Evolutionary conservation across 2,329 filamentous ascomycete genomes (phyloP), one percentile per base, ranked within the genome.

Genomic region (Beauveria sp.): DNA sequence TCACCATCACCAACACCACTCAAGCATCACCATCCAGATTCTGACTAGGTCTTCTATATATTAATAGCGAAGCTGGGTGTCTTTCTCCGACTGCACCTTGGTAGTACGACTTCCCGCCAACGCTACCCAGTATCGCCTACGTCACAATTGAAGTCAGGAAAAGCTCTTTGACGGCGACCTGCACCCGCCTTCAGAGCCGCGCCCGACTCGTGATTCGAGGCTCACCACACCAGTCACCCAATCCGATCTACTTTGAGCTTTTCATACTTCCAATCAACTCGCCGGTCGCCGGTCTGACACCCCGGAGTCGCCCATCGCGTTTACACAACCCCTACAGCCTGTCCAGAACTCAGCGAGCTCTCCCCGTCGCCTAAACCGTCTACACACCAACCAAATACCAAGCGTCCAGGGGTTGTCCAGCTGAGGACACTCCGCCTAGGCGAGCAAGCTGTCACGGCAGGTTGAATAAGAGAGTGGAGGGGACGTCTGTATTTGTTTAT

Each of bases 391-490:
- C 40, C 41, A 40, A 34, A 46, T n/a, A 20, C 53, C 37, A 30
- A 16, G 7, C 40, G 44, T 53, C 41, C 28, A 63, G 69, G 72
- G 71, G 70, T 65, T 68, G 70, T 73, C 70, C 67, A 64, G 41
- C 60, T 51, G 55, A 64, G 73, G 72, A 68, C 69, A 68, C 71
- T 73, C 70, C 71, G 64, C 68, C 63, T 63, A 59, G 48, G 60
- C 62, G 61, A 66, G 70, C 66, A 66, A 76, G 75, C 76, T 70
- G 73, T 72, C 69, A 69, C 71, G 69, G 68, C 70, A 70, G 71
- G 69, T 67, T 65, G 70, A 69, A 68, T 72, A 70, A 69, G 71
- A 79, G 75, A 80, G 82, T 80, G 82, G 83, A 83, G 82, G 82
- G 81, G 82, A 80, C 79, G 76, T 70, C 75, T 75, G 73, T 72